A percentile compares a stretch with the other conserved stretches of the same genome.
Evolutionary conservation across 2,329 filamentous ascomycete species (phyloP).

Genomic region (Hypoxylon sp.): DNA sequence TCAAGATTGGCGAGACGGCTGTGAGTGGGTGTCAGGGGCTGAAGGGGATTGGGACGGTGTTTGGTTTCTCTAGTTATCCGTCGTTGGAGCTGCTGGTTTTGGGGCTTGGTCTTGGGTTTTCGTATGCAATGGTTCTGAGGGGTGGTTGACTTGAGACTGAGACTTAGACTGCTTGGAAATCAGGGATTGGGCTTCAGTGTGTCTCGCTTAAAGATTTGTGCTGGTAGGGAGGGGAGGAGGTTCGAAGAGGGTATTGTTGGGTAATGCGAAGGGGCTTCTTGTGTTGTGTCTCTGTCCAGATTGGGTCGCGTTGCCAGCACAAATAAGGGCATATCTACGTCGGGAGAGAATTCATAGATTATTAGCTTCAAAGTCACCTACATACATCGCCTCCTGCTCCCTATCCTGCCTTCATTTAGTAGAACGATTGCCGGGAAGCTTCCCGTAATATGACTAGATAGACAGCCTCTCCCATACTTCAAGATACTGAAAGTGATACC

Average conservation of each 20-base stretch:
- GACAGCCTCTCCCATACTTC: neutral
- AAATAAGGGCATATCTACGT: neutral
- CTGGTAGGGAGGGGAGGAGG: neutral
- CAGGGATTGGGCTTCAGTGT: neutral
- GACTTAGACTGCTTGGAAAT: slow-evolving; percentile 8
- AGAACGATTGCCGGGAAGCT: neutral
- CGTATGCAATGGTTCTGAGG: slow-evolving; percentile 33
- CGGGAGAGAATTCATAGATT: neutral
- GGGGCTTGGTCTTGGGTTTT: slow-evolving; percentile 19
- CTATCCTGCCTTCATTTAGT: neutral
- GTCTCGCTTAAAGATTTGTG: neutral
- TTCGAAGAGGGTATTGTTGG: neutral
- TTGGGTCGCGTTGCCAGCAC: neutral
- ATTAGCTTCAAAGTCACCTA: neutral
- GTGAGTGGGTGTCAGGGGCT: slow-evolving; percentile 20
- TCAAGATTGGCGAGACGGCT: slow-evolving; percentile 41
- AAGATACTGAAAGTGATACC: neutral
- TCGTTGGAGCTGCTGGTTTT: slow-evolving; percentile 17
- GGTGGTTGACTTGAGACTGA: slow-evolving; percentile 18
- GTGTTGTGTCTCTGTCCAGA: neutral
- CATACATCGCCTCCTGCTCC: neutral
- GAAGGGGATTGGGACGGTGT: slow-evolving; percentile 10
- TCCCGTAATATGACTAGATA: neutral
- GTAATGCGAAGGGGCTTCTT: slow-evolving; percentile 7
- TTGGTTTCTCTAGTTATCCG: slow-evolving; percentile 33